Conservation (phyloP, 1,284 basidiomycete genomes). For the Athelia sp. region DNA sequence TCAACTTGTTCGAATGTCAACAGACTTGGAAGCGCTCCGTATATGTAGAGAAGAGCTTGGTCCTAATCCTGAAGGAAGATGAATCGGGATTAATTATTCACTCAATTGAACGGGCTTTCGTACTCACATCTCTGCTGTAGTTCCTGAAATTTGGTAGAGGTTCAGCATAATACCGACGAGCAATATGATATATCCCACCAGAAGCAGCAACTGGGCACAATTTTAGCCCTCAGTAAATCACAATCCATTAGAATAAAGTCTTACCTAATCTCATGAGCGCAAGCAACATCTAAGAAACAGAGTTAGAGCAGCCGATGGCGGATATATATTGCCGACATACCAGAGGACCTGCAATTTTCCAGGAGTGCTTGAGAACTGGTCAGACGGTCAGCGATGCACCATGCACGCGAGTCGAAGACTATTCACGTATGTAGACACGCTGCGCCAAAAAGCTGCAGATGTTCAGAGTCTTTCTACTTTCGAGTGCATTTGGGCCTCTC, state of each 20-base stretch:
- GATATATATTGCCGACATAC: background rate
- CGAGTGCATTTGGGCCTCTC: conserved; percentile 1
- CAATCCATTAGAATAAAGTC: conserved; percentile 24
- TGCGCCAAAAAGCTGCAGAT: conserved; percentile 27
- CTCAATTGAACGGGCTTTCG: background rate
- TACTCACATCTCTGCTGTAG: conserved; percentile 28
- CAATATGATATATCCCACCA: conserved; percentile 11
- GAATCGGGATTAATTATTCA: conserved; percentile 1
- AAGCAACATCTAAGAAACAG: conserved; percentile 15
- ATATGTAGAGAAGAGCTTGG: conserved; percentile 17
- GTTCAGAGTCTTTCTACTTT: conserved; percentile 1
- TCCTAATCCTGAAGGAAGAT: conserved; percentile 17
- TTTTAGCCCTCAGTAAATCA: conserved; percentile 3
- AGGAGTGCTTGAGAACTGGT: conserved; percentile 34
- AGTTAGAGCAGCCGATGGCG: background rate
- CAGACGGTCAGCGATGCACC: background rate
- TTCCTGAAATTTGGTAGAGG: conserved; percentile 11
- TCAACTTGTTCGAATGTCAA: background rate
- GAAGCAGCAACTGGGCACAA: conserved; percentile 20
- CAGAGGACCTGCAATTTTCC: conserved; percentile 31
- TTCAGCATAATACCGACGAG: background rate
- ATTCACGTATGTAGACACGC: conserved; percentile 34
- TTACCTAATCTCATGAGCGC: conserved; percentile 25
- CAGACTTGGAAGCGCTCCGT: conserved; percentile 20
- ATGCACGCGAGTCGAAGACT: background rate